These are phyloP conservation scores for Perkinsus chesapeaki DNA, from an alignment of 169 alveolate genomes.

Conservation along the genomic window DNA sequence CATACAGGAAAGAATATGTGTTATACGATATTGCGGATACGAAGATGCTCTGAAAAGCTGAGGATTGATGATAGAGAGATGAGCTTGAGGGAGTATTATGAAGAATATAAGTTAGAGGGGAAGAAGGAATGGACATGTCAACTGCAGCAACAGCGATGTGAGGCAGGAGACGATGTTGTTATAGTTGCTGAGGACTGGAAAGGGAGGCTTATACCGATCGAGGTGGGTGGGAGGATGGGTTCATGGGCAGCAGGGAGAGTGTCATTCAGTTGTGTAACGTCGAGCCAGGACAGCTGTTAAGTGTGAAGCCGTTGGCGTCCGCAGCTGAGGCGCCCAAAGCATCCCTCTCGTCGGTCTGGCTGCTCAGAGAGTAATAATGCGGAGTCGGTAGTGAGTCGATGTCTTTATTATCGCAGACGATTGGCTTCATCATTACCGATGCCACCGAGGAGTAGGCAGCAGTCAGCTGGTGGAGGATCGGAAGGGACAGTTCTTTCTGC, in stretches of 20 bases:
- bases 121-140: not conserved
- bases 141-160: not conserved
- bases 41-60: not conserved
- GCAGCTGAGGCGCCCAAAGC: not conserved
- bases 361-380: not conserved
- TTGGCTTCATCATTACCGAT: not conserved
- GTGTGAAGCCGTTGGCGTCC: not conserved
- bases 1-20: not conserved
- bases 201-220: not conserved
- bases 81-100: not conserved
- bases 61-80: not conserved
- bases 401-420: not conserved
- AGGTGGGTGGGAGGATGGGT: not conserved
- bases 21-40: not conserved
- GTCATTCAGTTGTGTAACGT: not conserved
- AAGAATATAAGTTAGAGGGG: not conserved
- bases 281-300: not conserved
- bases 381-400: not conserved
- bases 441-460: not conserved
- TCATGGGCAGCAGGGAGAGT: not conserved
- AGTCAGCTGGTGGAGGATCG: not conserved
- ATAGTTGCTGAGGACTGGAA: not conserved
- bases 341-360: not conserved
- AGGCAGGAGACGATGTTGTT: not conserved
- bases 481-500: not conserved